Evolutionary conservation across 257 asterid genomes (phyloP), one percentile per base, ranked within the genome.

Genomic region (Gentiana macrophylla): DNA sequence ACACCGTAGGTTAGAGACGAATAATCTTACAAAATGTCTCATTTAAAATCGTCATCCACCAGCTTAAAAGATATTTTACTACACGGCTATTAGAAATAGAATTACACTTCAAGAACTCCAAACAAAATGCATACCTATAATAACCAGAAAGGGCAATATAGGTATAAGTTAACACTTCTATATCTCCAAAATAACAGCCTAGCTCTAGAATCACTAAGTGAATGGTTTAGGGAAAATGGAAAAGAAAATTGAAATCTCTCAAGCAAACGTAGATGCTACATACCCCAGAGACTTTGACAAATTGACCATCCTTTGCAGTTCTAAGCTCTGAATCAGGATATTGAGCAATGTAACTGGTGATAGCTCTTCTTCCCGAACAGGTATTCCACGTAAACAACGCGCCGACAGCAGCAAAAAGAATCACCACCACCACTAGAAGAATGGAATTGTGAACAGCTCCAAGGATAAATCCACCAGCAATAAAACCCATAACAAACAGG

Each of bases 221-320:
- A 8, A 24, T 24, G 54, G 8, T 50, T 50, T 10, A 6, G 32
- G 12, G 32, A 35, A 51, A 4, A 51, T 13, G 7, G 0, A 51
- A 11, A 51, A 5, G 32, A 13, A 0, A 32, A 49, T 4, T 3
- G 0, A 24, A 12, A 2, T 5, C 5, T 24, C 0, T 12, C 1
- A 51, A 51, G 32, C 7, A 24, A 12, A 32, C 7, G 8, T 34
- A 58, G 34, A 47, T 36, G 36, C 12, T 32, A 60, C 64, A 60
- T 84, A 87, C 96, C 93, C 96, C 96, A 38, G 96, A 79, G 68
- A 84, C 89, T 79, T 87, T 87, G 65, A 87, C 89, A 75, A 55
- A 80, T 74, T 84, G 93, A 38, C 96, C 96, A 77, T 87, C 94
- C 53, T 79, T 65, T 55, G 92, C 94, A 48, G 86, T 87, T 73